Conservation (phyloP, 352 stramenopile genomes). For the Phytophthora pluvialis region DNA sequence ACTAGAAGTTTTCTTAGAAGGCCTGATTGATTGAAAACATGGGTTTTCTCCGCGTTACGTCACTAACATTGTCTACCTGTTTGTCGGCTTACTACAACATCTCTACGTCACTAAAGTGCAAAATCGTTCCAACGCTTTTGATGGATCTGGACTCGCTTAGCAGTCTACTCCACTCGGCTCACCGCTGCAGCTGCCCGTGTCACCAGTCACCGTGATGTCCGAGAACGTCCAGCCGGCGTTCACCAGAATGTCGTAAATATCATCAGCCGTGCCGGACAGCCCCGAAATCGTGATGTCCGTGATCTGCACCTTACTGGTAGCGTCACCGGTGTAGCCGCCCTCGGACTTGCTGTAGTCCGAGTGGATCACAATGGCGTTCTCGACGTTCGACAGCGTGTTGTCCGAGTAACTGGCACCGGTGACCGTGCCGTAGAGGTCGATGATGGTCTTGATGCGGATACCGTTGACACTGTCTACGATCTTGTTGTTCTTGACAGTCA, state of each 20-base stretch:
- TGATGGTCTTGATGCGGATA: not conserved
- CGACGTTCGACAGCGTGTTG: not conserved
- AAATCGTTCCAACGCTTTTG: no score
- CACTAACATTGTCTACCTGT: no score
- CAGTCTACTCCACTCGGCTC: not conserved
- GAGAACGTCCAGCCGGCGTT: not conserved
- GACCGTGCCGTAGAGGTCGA: not conserved
- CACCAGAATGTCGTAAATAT: not conserved
- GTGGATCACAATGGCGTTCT: not conserved
- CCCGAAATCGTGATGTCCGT: not conserved
- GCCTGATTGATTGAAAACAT: no score
- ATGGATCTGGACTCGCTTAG: not conserved
- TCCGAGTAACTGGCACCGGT: not conserved
- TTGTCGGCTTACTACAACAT: no score
- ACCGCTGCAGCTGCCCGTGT: not conserved
- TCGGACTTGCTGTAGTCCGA: not conserved
- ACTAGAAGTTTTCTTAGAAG: no score
- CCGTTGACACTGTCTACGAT: not conserved
- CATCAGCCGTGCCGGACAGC: not conserved
- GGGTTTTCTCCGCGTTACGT: no score
- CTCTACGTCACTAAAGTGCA: no score
- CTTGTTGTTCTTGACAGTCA: not conserved
- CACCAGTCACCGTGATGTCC: not conserved
- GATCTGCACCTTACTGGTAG: not conserved
- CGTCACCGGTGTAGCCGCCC: not conserved